Evolutionary conservation across 176 grass and related monocot genomes (phyloP), one percentile per base, ranked within the genome.

Genomic region (Lolium perenne): DNA sequence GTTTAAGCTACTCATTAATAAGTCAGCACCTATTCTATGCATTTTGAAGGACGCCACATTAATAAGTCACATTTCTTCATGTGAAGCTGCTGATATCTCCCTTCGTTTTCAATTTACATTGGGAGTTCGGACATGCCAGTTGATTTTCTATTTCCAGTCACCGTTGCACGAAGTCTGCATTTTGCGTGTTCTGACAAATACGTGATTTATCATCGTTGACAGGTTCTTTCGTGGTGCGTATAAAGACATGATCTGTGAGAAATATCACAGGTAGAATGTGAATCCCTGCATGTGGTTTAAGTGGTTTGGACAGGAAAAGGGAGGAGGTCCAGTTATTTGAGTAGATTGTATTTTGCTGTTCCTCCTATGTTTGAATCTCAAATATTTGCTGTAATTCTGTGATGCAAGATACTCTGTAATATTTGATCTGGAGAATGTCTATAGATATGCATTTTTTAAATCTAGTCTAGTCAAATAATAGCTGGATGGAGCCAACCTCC

Each of bases 201-300:
- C 16, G 32, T 32, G 62, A 79, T 66, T 85, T 57, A 21, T 80
- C 15, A 21, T 83, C 7, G 7, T 89, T 45, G 8, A 22, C 83
- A 95, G 93, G 93, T 88, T 92, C 93, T 21, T 95, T 95, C 21
- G 88, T 95, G 78, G 80, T 95, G 74, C 88, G 88, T 23, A 90
- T 92, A 74, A 95, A 95, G 88, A 89, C 88, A 75, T 95, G 84
- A 92, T 56, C 43, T 55, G 65, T 12, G 45, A 26, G 6, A 57
- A 81, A 84, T 29, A 56, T 51, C 57, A 64, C 66, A 71, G 76
- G 60, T 35, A 26, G 8, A 53, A 61, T 80, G 49, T 76, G 55
- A 50, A 60, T 71, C 7, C 66, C 65, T 61, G 21, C 70, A 72
- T 56, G 38, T 81, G 86, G 74, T 62, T 67, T 50, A 69, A 47